A percentile compares a stretch with the other conserved stretches of the same genome.
Evolutionary conservation across 345 rosid species (phyloP).

Genomic region (Cardiospermum halicacabum): DNA sequence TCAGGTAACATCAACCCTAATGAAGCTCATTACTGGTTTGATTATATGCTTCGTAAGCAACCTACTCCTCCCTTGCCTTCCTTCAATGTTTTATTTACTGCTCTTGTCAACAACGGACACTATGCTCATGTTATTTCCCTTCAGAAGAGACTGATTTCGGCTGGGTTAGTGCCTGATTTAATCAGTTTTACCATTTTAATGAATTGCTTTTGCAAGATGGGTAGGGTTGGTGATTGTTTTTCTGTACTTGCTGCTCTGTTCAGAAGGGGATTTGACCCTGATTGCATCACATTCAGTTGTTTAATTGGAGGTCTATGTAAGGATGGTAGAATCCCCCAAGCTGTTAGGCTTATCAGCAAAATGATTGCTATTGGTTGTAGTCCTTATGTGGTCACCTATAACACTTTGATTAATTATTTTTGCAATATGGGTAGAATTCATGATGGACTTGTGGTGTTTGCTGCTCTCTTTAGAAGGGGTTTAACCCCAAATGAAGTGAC

Average conservation of each 20-base stretch:
- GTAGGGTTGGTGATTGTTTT: conserved; percentile 17
- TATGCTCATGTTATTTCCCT: neutral
- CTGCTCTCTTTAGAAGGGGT: conserved; percentile 21
- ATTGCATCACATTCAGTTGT: conserved; percentile 14
- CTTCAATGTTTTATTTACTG: neutral
- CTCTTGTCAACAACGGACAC: neutral
- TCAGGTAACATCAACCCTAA: neutral
- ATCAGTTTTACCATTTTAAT: conserved; percentile 21
- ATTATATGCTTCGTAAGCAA: neutral
- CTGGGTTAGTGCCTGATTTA: conserved; percentile 15
- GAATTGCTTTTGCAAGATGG: conserved; percentile 13
- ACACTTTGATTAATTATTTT: no score
- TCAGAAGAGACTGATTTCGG: neutral
- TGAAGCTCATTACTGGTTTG: neutral
- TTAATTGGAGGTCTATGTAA: conserved; percentile 22
- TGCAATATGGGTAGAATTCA: neutral
- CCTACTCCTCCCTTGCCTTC: neutral
- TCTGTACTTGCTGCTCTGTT: conserved; percentile 23
- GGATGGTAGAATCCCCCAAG: neutral
- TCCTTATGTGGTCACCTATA: no score
- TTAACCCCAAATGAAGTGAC: conserved; percentile 15
- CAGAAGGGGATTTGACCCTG: conserved; percentile 18
- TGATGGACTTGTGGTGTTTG: conserved; percentile 27
- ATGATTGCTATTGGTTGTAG: no score
- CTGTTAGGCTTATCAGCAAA: neutral